Percentiles rank a stretch among this genome's conserved stretches.
phyloP scores from a whole-genome alignment of 164 flowering plant genomes.

The Umbilicus rupestris region DNA sequence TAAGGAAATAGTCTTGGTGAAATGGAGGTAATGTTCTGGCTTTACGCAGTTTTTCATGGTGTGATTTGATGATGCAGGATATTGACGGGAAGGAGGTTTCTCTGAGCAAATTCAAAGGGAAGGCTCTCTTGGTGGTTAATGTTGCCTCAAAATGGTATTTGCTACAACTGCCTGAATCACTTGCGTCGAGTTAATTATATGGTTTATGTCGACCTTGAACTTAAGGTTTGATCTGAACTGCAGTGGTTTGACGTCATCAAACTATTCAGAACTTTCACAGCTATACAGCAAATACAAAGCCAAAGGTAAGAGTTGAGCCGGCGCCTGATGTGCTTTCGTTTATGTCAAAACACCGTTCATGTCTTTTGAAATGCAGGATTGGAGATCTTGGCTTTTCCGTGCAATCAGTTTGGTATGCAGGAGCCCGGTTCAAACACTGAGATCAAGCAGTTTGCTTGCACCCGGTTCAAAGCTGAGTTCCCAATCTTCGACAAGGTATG shows the following conservation, averaged over 20 bases:
- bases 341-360: background rate
- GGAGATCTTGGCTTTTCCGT: slow-evolving; percentile 90
- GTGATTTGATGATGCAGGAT: slow-evolving; percentile 47
- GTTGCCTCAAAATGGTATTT: slow-evolving; percentile 86
- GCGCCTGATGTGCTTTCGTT: background rate
- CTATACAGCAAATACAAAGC: slow-evolving; percentile 78
- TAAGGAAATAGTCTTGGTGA: too few relatives aligned
- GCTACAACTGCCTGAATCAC: background rate
- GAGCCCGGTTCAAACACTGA: slow-evolving; percentile 87
- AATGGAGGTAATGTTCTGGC: too few relatives aligned
- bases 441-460: slow-evolving; percentile 81
- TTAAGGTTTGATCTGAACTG: slow-evolving; percentile 15
- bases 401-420: slow-evolving; percentile 91
- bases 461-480: slow-evolving; percentile 83
- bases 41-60: too few relatives aligned
- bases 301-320: slow-evolving; percentile 44
- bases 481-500: slow-evolving; percentile 91
- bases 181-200: background rate
- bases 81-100: slow-evolving; percentile 74
- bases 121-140: slow-evolving; percentile 74
- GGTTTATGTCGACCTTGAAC: background rate
- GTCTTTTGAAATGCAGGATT: slow-evolving; percentile 37
- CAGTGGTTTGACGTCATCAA: slow-evolving; percentile 81
- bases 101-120: slow-evolving; percentile 78
- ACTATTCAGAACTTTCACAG: slow-evolving; percentile 78